Percentiles rank a stretch among this genome's conserved stretches.
phyloP scores from a whole-genome alignment of 1,139 yeast genomes.

The Blastobotrys apis region DNA sequence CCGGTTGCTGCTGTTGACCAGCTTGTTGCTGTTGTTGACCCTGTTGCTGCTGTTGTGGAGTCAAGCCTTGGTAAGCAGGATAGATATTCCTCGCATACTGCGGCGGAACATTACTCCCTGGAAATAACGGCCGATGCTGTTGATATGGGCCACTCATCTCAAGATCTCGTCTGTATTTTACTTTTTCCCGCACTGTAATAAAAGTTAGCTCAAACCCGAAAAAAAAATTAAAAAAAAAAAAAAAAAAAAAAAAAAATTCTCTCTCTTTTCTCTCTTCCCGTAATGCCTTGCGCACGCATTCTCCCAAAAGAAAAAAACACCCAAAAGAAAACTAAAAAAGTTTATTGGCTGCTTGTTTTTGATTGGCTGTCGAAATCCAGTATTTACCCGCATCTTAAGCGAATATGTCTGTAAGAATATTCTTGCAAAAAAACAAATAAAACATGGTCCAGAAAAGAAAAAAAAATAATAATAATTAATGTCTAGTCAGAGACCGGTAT shows the following conservation, averaged over 20 bases:
- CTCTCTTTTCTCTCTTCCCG: too few species aligned
- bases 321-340: background rate
- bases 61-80: slow-evolving; percentile 13
- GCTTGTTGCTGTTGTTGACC: slow-evolving; percentile 8
- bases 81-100: too few species aligned
- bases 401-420: too few species aligned
- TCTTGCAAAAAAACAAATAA: too few species aligned
- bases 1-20: background rate
- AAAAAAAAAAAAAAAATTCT: background rate
- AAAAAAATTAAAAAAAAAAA: background rate
- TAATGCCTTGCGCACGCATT: too few species aligned
- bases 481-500: too few species aligned
- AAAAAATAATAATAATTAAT: too few species aligned
- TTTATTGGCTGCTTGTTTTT: background rate
- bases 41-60: slow-evolving; percentile 18
- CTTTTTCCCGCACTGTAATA: background rate
- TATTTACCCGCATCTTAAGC: too few species aligned
- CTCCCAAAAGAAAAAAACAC: background rate
- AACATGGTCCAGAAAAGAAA: too few species aligned
- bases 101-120: background rate
- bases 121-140: background rate
- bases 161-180: background rate
- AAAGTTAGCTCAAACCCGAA: background rate
- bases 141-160: background rate
- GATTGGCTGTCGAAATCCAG: too few species aligned